Conservation (phyloP, 179 eudicot species). For the Nepenthes alata region DNA sequence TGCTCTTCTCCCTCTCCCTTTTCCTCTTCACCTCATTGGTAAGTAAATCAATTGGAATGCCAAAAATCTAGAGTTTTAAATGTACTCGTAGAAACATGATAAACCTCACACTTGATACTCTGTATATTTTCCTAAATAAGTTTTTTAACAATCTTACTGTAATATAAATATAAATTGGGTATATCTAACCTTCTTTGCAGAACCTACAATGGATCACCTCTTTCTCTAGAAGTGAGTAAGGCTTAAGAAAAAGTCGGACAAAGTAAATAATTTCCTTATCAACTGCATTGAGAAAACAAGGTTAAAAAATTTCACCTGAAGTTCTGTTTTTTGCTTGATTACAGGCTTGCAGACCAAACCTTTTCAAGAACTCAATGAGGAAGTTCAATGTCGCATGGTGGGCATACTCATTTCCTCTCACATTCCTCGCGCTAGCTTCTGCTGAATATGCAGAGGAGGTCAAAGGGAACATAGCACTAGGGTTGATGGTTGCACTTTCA, state of each 20-base stretch:
- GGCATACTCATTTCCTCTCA: slow-evolving; percentile 66
- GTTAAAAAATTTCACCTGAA: too few relatives aligned
- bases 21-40: slow-evolving; percentile 70
- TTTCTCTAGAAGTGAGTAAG: too few relatives aligned
- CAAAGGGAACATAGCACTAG: slow-evolving; percentile 24
- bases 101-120: too few relatives aligned
- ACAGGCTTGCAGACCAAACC: slow-evolving; percentile 53
- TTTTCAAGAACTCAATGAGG: slow-evolving; percentile 71
- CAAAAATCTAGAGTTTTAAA: background rate
- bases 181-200: too few relatives aligned
- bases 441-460: slow-evolving; percentile 45
- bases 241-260: too few relatives aligned
- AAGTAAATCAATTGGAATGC: background rate
- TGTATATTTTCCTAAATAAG: too few relatives aligned
- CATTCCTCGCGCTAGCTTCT: slow-evolving; percentile 54
- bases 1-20: slow-evolving; percentile 68
- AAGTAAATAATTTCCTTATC: too few relatives aligned
- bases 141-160: too few relatives aligned
- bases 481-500: slow-evolving; percentile 33
- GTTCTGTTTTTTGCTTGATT: background rate
- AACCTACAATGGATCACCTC: too few relatives aligned
- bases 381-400: slow-evolving; percentile 64
- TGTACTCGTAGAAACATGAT: too few relatives aligned
- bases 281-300: too few relatives aligned
- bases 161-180: too few relatives aligned